These are phyloP conservation scores for Cydonia oblonga DNA, from an alignment of 331 rosid species.

Conservation along the genomic window DNA sequence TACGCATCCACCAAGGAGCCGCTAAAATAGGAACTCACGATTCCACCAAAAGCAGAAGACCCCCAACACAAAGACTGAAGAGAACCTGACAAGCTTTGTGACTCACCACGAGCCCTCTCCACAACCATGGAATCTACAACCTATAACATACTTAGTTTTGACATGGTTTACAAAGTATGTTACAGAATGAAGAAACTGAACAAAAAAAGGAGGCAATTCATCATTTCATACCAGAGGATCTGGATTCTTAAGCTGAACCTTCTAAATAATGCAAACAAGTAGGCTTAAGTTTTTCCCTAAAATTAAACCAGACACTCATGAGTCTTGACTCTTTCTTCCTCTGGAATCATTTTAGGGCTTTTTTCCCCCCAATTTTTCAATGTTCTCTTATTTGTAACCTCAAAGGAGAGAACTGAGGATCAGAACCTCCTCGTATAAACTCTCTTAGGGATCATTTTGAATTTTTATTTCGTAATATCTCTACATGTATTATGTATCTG, in stretches of 20 bases:
- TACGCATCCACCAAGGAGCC: conserved; percentile 74
- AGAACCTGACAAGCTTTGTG: conserved; percentile 91
- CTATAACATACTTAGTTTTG: conserved; percentile 45
- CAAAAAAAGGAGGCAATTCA: neutral
- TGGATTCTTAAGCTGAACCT: neutral
- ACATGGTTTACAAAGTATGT: conserved; percentile 14
- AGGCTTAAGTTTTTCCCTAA: neutral
- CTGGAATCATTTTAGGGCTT: neutral
- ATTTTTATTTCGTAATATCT: neutral
- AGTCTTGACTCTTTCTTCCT: neutral
- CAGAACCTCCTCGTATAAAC: neutral
- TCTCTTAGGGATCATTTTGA: neutral
- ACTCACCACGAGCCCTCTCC: conserved; percentile 99
- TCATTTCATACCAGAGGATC: neutral
- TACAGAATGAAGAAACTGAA: conserved; percentile 7
- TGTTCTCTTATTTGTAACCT: neutral
- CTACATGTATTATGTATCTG: neutral
- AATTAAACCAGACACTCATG: neutral
- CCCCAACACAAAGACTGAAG: conserved; percentile 99
- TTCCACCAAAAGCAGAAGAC: conserved; percentile 95
- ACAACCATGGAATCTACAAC: conserved; percentile 99
- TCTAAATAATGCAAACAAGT: neutral
- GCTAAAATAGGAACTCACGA: conserved; percentile 89
- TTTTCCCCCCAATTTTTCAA: neutral
- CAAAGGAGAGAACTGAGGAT: neutral